Evolutionary conservation across 2,329 filamentous ascomycete genomes (phyloP).

Genomic region (Neopestalotiopsis sp.): DNA sequence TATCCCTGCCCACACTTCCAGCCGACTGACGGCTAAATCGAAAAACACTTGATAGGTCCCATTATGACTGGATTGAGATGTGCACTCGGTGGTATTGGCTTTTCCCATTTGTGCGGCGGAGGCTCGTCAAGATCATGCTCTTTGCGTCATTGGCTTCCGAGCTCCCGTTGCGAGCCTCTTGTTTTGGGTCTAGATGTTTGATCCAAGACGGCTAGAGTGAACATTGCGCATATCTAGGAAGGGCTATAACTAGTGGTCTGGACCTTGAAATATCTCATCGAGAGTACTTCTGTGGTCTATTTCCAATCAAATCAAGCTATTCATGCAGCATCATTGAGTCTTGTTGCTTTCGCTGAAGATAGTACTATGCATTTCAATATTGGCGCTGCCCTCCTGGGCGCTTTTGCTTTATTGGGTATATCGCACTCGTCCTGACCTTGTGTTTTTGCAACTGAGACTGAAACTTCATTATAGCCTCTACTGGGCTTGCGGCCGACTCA

Average conservation of each 20-base stretch:
- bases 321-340: neutral
- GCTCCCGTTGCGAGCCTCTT: neutral
- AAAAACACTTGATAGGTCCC: neutral
- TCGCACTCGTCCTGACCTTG: neutral
- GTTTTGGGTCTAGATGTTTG: neutral
- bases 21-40: slow-evolving; percentile 10
- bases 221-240: neutral
- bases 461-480: neutral
- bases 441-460: neutral
- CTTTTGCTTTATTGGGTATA: neutral
- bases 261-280: neutral
- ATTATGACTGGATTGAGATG: neutral
- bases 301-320: too few species aligned
- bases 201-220: neutral
- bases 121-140: neutral
- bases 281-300: neutral
- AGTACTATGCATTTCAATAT: neutral
- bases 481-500: slow-evolving; percentile 28
- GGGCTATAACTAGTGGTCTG: neutral
- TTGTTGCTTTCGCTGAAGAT: too few species aligned
- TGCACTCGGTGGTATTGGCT: neutral
- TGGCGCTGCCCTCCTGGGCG: neutral
- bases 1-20: neutral
- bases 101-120: slow-evolving; percentile 8
- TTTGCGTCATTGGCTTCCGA: slow-evolving; percentile 4